Percentiles rank a stretch among this genome's conserved stretches.
Conservation (phyloP, 2,329 filamentous ascomycete genomes). For the Kalmusia sp. region DNA sequence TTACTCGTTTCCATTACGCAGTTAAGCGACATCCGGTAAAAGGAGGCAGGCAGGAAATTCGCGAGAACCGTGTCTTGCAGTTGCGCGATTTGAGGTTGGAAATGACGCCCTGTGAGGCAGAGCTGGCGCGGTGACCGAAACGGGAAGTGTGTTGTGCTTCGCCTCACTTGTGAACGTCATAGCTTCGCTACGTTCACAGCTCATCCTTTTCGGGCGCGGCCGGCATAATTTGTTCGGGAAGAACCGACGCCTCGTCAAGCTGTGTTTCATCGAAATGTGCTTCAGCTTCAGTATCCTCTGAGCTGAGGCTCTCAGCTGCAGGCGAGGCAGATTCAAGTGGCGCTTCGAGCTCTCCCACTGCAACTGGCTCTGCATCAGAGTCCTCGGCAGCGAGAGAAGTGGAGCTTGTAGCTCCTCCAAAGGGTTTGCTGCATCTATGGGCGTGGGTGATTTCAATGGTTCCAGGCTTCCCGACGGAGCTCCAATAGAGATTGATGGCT, state of each 20-base stretch:
- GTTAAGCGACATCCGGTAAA: not conserved
- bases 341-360: not conserved
- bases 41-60: not conserved
- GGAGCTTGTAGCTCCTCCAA: not conserved
- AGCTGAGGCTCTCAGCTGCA: not conserved
- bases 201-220: conserved; percentile 1
- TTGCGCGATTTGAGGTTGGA: not conserved
- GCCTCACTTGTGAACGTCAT: not conserved
- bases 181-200: not conserved
- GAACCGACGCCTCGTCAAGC: not conserved
- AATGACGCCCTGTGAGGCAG: not conserved
- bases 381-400: not conserved
- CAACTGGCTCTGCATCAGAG: not conserved
- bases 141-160: not conserved
- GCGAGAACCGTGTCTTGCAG: no score
- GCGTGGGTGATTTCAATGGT: not conserved
- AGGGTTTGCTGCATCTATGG: not conserved
- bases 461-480: not conserved
- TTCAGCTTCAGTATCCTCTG: not conserved
- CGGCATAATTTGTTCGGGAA: not conserved
- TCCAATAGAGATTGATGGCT: not conserved
- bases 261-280: not conserved
- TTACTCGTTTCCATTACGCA: conserved; percentile 3
- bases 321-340: conserved; percentile 1
- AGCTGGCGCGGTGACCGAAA: not conserved